A percentile compares a stretch with the other conserved stretches of the same genome.
These are phyloP conservation scores for Aspergillus intermedius DNA, from an alignment of 2,329 filamentous ascomycete genomes.

Conservation along the genomic window DNA sequence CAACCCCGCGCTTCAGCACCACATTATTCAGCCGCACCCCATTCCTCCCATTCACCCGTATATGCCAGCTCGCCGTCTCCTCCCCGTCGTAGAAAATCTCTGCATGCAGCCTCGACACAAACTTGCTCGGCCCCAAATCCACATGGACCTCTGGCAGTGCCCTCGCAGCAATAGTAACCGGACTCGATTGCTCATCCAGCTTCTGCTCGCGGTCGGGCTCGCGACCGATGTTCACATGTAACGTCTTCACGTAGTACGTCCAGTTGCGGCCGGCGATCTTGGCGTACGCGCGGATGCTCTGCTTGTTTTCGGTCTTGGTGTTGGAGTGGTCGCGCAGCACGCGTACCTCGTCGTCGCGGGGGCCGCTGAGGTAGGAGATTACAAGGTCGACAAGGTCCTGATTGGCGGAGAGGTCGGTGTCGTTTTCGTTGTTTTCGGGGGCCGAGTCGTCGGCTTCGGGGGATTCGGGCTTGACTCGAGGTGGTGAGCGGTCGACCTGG, in stretches of 20 bases:
- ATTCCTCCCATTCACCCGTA: conserved; percentile 85
- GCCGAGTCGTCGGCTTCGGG: conserved; percentile 37
- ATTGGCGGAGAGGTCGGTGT: conserved; percentile 32
- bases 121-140: conserved; percentile 78
- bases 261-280: conserved; percentile 47
- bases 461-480: conserved; percentile 31
- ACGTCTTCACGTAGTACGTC: conserved; percentile 47
- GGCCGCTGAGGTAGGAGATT: conserved; percentile 40
- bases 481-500: conserved; percentile 29
- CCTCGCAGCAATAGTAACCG: conserved; percentile 38
- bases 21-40: conserved; percentile 76
- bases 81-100: conserved; percentile 68
- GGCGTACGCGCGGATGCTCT: conserved; percentile 45
- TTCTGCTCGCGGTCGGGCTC: conserved; percentile 41
- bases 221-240: conserved; percentile 45
- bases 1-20: conserved; percentile 60
- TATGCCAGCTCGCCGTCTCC: conserved; percentile 62
- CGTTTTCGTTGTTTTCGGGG: conserved; percentile 35
- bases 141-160: conserved; percentile 62
- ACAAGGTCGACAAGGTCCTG: conserved; percentile 43
- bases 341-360: conserved; percentile 40
- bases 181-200: conserved; percentile 40
- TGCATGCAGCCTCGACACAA: conserved; percentile 71
- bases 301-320: conserved; percentile 38
- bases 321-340: conserved; percentile 42